A percentile compares a stretch with the other conserved stretches of the same genome.
Conservation (phyloP, 352 stramenopile genomes). For the Pythium plurisporium region DNA sequence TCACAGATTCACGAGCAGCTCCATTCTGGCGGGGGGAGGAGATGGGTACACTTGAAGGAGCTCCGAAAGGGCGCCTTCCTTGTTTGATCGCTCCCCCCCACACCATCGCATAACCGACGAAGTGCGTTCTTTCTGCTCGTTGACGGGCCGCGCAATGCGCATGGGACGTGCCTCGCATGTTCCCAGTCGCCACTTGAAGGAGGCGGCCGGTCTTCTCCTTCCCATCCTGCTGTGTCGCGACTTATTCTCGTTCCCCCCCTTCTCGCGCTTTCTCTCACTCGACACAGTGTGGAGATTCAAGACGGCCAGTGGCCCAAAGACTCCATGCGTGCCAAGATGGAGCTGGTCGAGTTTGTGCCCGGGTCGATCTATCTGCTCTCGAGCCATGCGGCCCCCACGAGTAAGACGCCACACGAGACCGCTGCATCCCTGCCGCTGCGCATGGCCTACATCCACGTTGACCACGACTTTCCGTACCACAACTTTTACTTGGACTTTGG, state of each 20-base stretch:
- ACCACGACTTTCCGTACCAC: constrained; percentile 83
- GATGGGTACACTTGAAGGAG: constrained; percentile 1
- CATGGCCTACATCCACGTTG: constrained; percentile 26
- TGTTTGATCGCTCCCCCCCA: too few relatives aligned
- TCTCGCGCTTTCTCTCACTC: neutral
- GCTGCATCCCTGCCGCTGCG: neutral
- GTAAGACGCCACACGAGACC: neutral
- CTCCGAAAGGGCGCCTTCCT: too few relatives aligned
- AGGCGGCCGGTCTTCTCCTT: neutral
- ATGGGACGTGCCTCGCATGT: neutral
- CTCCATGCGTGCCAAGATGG: constrained; percentile 1
- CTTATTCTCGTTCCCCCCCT: neutral
- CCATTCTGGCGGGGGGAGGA: neutral
- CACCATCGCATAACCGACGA: too few relatives aligned
- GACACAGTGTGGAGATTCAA: neutral
- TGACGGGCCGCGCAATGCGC: neutral
- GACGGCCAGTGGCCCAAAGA: too few relatives aligned
- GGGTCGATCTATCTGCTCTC: constrained; percentile 33
- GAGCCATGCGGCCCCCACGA: constrained; percentile 4
- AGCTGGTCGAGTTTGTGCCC: constrained; percentile 32
- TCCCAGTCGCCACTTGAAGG: neutral
- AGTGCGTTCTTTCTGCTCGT: too few relatives aligned
- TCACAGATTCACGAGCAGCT: neutral
- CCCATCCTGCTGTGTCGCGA: neutral
- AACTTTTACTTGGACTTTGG: constrained; percentile 97